Percentiles rank a stretch among this genome's conserved stretches.
Evolutionary conservation across 345 rosid genomes (phyloP).

Genomic region (Alliaria petiolata): DNA sequence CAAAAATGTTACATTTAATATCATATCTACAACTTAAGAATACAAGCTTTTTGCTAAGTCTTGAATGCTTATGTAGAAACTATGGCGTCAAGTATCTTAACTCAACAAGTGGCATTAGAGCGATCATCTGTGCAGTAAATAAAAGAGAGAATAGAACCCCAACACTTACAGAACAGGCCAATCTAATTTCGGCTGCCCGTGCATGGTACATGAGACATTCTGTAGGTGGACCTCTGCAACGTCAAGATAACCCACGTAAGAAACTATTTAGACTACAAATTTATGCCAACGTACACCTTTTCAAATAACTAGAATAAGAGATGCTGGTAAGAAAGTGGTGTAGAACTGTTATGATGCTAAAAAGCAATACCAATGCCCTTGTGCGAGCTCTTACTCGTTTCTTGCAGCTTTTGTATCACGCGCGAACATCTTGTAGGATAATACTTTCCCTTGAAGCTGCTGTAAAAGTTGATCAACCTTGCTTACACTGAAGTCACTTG

Average conservation of each 20-base stretch:
- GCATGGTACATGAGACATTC: slow-evolving; percentile 90
- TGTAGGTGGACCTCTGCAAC: slow-evolving; percentile 91
- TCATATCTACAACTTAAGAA: background rate
- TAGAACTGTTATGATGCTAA: background rate
- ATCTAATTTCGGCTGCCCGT: slow-evolving; percentile 65
- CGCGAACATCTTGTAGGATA: slow-evolving; percentile 88
- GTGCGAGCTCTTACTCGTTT: slow-evolving; percentile 59
- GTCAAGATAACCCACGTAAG: slow-evolving; percentile 17
- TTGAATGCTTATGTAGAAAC: background rate
- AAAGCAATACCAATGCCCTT: background rate
- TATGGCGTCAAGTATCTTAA: background rate
- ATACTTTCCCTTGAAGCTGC: slow-evolving; percentile 76
- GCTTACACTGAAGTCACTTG: slow-evolving; percentile 50
- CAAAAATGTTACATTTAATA: background rate
- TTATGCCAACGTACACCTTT: background rate
- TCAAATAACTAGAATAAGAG: background rate
- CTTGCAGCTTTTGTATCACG: slow-evolving; percentile 96
- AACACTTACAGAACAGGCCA: slow-evolving; percentile 52
- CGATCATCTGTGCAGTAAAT: too few relatives aligned
- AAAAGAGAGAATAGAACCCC: background rate
- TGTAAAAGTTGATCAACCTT: slow-evolving; percentile 71
- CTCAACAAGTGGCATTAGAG: slow-evolving; percentile 6
- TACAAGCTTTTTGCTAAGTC: too few relatives aligned
- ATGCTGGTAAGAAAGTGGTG: background rate
- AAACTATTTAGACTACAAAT: background rate